These are phyloP conservation scores for Gossypium rotundifolium DNA, from an alignment of 345 rosid genomes.

Conservation along the genomic window DNA sequence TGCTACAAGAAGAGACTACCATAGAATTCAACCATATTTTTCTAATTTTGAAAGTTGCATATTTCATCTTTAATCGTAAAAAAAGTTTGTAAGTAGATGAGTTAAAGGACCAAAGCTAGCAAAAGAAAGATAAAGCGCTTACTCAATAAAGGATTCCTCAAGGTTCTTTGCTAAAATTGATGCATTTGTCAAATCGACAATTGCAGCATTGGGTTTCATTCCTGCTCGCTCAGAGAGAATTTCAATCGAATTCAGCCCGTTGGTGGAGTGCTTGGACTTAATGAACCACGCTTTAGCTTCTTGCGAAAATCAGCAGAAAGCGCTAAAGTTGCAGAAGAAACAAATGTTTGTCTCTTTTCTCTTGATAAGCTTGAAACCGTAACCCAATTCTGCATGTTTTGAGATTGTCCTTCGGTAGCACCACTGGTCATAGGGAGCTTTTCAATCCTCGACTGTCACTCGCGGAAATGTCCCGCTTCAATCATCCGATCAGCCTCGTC, in stretches of 20 bases:
- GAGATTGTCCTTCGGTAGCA: constrained; percentile 38
- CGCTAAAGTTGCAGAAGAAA: constrained; percentile 93
- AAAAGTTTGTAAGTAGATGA: not conserved
- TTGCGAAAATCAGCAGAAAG: constrained; percentile 86
- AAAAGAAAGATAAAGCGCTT: constrained; percentile 21
- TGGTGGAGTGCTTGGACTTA: constrained; percentile 54
- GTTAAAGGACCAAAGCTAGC: not conserved
- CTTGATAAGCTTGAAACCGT: constrained; percentile 53
- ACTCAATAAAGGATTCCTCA: constrained; percentile 85
- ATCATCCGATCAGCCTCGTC: constrained; percentile 99
- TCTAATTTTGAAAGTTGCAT: not conserved
- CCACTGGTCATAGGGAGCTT: constrained; percentile 58
- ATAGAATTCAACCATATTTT: not conserved
- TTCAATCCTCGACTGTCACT: constrained; percentile 91
- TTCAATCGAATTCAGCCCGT: constrained; percentile 74
- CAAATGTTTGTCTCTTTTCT: constrained; percentile 92
- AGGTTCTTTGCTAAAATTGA: constrained; percentile 66
- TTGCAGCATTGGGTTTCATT: constrained; percentile 75
- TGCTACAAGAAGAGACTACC: constrained; percentile 6
- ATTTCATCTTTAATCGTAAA: not conserved
- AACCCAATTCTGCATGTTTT: constrained; percentile 44
- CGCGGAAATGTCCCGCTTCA: constrained; percentile 88
- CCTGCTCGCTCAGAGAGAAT: constrained; percentile 83
- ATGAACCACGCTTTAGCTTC: constrained; percentile 71
- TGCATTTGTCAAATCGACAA: constrained; percentile 80